These are phyloP conservation scores for Sordariomycetes sp. DNA, from an alignment of 2,329 filamentous ascomycete species.

Conservation along the genomic window DNA sequence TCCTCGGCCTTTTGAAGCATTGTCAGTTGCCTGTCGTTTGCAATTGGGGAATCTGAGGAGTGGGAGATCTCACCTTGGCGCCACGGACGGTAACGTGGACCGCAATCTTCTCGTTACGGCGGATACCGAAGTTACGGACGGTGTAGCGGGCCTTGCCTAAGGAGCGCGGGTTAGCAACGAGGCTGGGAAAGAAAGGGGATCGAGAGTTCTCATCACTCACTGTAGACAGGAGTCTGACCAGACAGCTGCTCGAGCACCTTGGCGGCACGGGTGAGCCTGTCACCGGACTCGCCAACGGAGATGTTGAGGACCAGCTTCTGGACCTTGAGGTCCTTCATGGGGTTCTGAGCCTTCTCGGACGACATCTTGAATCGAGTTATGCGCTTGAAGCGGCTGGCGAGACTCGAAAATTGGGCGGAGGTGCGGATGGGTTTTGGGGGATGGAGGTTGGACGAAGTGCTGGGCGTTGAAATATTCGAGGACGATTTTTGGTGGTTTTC, in stretches of 20 bases:
- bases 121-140: slow-evolving; percentile 99
- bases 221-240: slow-evolving; percentile 99
- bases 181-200: not conserved
- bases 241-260: slow-evolving; percentile 99
- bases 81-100: slow-evolving; percentile 99
- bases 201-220: slow-evolving; percentile 40
- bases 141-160: slow-evolving; percentile 99
- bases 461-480: not conserved
- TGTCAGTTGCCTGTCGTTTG: not conserved
- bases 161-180: slow-evolving; percentile 1
- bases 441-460: not conserved
- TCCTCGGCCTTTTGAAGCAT: slow-evolving; percentile 66
- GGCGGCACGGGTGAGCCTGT: slow-evolving; percentile 98
- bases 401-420: not conserved
- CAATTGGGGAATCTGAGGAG: not conserved
- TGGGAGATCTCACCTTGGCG: slow-evolving; percentile 49
- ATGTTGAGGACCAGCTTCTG: slow-evolving; percentile 99
- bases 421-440: not conserved
- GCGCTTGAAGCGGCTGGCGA: not conserved
- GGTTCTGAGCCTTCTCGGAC: slow-evolving; percentile 86
- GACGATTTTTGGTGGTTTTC: slow-evolving; percentile 2
- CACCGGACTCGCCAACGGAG: slow-evolving; percentile 99
- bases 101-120: slow-evolving; percentile 99
- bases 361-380: slow-evolving; percentile 19
- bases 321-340: slow-evolving; percentile 99